phyloP scores from a whole-genome alignment of 2,329 filamentous ascomycete genomes.

The Phaeosphaeria sp. region DNA sequence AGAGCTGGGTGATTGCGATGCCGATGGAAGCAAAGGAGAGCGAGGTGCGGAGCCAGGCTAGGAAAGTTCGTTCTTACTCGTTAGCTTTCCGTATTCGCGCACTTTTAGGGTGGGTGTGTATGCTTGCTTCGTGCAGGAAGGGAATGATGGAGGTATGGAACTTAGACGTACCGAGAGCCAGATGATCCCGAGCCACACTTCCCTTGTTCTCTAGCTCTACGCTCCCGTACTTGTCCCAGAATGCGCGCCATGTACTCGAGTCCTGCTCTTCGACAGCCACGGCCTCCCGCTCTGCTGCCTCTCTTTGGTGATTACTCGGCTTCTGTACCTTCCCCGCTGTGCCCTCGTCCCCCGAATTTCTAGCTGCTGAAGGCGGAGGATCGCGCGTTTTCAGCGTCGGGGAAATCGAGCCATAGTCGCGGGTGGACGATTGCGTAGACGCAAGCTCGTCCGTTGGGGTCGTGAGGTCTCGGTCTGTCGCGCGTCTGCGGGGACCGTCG shows the following conservation, averaged over 20 bases:
- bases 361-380: background rate
- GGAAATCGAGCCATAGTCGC: background rate
- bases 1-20: constrained; percentile 83
- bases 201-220: constrained; percentile 87
- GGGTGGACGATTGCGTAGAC: background rate
- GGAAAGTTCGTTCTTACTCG: constrained; percentile 87
- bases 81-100: too few relatives aligned
- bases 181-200: constrained; percentile 80
- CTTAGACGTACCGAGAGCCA: constrained; percentile 72
- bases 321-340: background rate
- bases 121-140: too few relatives aligned
- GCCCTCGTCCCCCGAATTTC: background rate
- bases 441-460: background rate
- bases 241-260: constrained; percentile 59
- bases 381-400: background rate
- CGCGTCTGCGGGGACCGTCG: background rate
- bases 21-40: constrained; percentile 83
- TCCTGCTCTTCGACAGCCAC: constrained; percentile 28
- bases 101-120: too few relatives aligned
- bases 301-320: constrained; percentile 2
- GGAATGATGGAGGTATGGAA: background rate
- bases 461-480: background rate
- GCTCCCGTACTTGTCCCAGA: constrained; percentile 66
- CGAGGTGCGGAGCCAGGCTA: constrained; percentile 84
- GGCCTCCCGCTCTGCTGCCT: constrained; percentile 28